Conservation (phyloP, 2,329 filamentous ascomycete species). For the Eurotiales sp. region DNA sequence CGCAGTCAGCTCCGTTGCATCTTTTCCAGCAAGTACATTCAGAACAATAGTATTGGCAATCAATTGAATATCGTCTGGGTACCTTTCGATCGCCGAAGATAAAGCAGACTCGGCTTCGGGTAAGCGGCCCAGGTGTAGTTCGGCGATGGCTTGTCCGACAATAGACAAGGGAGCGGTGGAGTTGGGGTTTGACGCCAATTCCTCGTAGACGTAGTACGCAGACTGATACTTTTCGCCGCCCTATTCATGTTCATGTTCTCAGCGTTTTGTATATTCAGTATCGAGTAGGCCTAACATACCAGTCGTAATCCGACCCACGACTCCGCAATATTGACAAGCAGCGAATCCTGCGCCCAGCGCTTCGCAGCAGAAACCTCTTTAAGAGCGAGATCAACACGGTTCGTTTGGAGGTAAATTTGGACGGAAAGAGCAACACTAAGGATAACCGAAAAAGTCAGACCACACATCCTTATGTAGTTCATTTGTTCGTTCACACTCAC, state of each 20-base stretch:
- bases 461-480: not conserved
- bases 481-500: constrained; percentile 49
- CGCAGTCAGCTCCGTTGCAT: constrained; percentile 59
- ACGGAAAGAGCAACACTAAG: constrained; percentile 78
- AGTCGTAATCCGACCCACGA: constrained; percentile 88
- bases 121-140: constrained; percentile 81
- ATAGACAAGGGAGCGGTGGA: constrained; percentile 73
- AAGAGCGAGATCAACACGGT: constrained; percentile 81
- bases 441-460: not conserved
- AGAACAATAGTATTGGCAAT: constrained; percentile 82
- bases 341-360: constrained; percentile 90
- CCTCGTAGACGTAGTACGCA: constrained; percentile 96
- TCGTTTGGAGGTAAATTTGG: constrained; percentile 89
- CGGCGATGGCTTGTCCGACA: constrained; percentile 83
- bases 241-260: constrained; percentile 49
- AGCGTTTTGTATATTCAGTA: not conserved
- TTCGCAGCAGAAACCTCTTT: constrained; percentile 85
- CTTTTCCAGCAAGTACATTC: constrained; percentile 71
- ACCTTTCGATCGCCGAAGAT: constrained; percentile 72
- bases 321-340: constrained; percentile 91
- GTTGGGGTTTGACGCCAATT: constrained; percentile 81
- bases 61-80: constrained; percentile 66
- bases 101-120: constrained; percentile 87
- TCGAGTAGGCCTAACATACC: constrained; percentile 49
- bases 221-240: constrained; percentile 95